These are phyloP conservation scores for Chaetomiaceae sp. DNA, from an alignment of 2,329 filamentous ascomycete genomes.

Conservation along the genomic window DNA sequence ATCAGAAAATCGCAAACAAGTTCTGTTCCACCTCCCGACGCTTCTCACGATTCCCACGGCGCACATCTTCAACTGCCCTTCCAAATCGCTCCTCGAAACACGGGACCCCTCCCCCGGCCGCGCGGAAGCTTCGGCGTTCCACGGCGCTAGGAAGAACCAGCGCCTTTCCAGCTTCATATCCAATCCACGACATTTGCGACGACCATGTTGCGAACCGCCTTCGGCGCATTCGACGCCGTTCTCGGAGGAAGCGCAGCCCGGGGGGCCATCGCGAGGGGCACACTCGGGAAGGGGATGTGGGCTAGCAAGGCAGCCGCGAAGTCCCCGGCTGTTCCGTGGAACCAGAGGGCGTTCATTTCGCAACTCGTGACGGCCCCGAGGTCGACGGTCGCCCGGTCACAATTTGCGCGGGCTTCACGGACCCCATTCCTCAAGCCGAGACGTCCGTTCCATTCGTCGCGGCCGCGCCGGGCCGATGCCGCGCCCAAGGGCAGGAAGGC, in stretches of 20 bases:
- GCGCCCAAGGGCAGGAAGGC: conserved; percentile 2
- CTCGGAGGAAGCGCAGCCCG: conserved; percentile 7
- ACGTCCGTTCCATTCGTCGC: conserved; percentile 29
- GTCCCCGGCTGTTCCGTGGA: conserved; percentile 6
- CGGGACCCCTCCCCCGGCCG: not conserved
- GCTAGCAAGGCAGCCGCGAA: conserved; percentile 3
- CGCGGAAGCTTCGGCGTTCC: not conserved
- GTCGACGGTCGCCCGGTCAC: conserved; percentile 4
- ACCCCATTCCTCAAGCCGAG: conserved; percentile 15
- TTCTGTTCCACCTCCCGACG: too few relatives aligned
- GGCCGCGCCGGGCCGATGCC: conserved; percentile 22
- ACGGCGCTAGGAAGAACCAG: not conserved
- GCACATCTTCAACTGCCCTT: too few relatives aligned
- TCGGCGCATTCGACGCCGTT: conserved; percentile 19
- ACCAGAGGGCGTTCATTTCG: conserved; percentile 17
- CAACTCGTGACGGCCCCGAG: conserved; percentile 17
- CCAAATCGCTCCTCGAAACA: too few relatives aligned
- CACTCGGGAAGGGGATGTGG: conserved; percentile 8
- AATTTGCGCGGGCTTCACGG: conserved; percentile 6
- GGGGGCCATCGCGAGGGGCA: conserved; percentile 5
- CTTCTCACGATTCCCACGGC: too few relatives aligned
- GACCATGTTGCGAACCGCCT: conserved; percentile 22
- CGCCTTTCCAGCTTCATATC: not conserved
- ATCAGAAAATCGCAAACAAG: too few relatives aligned
- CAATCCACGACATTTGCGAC: not conserved